phyloP scores from a whole-genome alignment of 805 yeast species.

The Candida michaelii region DNA sequence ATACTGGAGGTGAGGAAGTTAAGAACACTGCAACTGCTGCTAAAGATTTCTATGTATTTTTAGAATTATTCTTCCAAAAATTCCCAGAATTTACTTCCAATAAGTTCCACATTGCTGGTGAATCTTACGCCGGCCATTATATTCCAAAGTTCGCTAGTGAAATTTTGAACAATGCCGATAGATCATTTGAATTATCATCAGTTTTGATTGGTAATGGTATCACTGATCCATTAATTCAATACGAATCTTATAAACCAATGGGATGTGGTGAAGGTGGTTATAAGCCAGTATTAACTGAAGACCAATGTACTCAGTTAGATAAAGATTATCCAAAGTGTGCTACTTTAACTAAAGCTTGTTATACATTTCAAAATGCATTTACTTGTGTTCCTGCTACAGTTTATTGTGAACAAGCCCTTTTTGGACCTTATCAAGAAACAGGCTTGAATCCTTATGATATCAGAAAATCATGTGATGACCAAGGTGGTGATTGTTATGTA shows the following conservation, averaged over 20 bases:
- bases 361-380: slow-evolving; percentile 28
- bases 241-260: slow-evolving; percentile 42
- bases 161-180: slow-evolving; percentile 65
- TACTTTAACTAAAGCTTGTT: slow-evolving; percentile 30
- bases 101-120: slow-evolving; percentile 88
- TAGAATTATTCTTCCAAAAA: slow-evolving; percentile 77
- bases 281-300: slow-evolving; percentile 33
- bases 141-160: slow-evolving; percentile 87
- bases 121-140: slow-evolving; percentile 92
- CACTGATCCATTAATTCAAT: slow-evolving; percentile 43
- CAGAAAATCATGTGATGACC: slow-evolving; percentile 49
- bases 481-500: slow-evolving; percentile 53
- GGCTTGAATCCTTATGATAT: slow-evolving; percentile 68
- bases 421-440: slow-evolving; percentile 39
- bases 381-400: slow-evolving; percentile 43
- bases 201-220: slow-evolving; percentile 47
- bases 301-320: slow-evolving; percentile 35
- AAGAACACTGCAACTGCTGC: slow-evolving; percentile 80
- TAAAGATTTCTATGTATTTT: slow-evolving; percentile 79
- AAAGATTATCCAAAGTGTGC: slow-evolving; percentile 36
- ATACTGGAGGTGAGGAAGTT: slow-evolving; percentile 61
- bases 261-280: slow-evolving; percentile 48
- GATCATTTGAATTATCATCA: slow-evolving; percentile 37
- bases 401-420: slow-evolving; percentile 29
- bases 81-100: slow-evolving; percentile 66